Conservation (phyloP, 2,329 filamentous ascomycete species). For the Zymoseptoria tritici region DNA sequence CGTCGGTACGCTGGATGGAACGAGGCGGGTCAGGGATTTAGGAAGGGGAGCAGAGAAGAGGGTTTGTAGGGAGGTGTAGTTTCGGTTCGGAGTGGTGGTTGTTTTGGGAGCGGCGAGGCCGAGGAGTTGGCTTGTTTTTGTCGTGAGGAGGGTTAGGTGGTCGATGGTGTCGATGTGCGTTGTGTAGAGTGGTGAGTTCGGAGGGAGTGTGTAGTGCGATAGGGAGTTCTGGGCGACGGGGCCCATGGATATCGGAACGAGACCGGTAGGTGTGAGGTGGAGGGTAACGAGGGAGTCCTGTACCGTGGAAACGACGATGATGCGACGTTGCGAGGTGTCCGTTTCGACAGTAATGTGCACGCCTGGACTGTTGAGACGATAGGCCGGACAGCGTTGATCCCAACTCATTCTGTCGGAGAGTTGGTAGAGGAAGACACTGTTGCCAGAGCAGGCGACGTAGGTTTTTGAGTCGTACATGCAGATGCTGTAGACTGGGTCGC, state of each 20-base stretch:
- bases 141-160: constrained; percentile 17
- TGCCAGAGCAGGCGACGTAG: constrained; percentile 44
- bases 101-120: constrained; percentile 17
- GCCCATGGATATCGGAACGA: constrained; percentile 20
- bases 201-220: constrained; percentile 16
- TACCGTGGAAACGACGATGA: constrained; percentile 49
- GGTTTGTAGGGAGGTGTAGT: constrained; percentile 19
- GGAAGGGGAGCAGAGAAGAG: constrained; percentile 39
- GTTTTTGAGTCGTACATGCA: constrained; percentile 49
- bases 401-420: constrained; percentile 28
- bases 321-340: constrained; percentile 21
- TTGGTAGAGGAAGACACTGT: constrained; percentile 36
- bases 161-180: background rate
- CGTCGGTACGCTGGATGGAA: constrained; percentile 33
- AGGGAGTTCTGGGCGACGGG: constrained; percentile 18
- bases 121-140: constrained; percentile 20
- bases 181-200: constrained; percentile 4
- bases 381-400: constrained; percentile 26
- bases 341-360: constrained; percentile 42
- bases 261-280: constrained; percentile 26
- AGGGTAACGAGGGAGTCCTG: constrained; percentile 47
- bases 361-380: constrained; percentile 31
- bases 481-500: constrained; percentile 49
- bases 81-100: background rate
- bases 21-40: constrained; percentile 41